Percentiles rank a stretch among this genome's conserved stretches.
These are phyloP conservation scores for Ascochyta pisi DNA, from an alignment of 2,329 filamentous ascomycete genomes.

Conservation along the genomic window DNA sequence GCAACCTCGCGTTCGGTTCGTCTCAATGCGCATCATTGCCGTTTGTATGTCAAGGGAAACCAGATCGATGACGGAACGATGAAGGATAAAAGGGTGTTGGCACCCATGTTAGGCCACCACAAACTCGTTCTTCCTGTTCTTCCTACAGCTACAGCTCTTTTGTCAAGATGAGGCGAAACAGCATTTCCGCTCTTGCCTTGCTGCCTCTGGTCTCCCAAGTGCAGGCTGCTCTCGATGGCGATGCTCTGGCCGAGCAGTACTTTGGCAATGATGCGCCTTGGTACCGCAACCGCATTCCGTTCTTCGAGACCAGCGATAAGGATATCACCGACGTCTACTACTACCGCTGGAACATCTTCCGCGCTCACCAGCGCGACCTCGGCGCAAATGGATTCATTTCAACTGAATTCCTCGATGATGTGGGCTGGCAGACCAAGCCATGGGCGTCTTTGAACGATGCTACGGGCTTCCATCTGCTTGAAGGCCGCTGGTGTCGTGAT, in stretches of 20 bases:
- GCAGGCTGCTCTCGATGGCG: constrained; percentile 32
- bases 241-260: constrained; percentile 41
- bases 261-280: constrained; percentile 53
- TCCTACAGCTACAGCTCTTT: not conserved
- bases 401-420: constrained; percentile 55
- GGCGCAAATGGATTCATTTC: constrained; percentile 54
- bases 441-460: constrained; percentile 55
- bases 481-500: constrained; percentile 55
- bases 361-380: constrained; percentile 54
- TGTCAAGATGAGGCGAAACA: not conserved
- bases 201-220: constrained; percentile 6
- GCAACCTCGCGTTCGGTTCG: not conserved
- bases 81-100: not conserved
- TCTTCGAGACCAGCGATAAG: constrained; percentile 50
- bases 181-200: constrained; percentile 1
- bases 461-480: constrained; percentile 53
- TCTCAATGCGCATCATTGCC: constrained; percentile 9
- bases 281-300: constrained; percentile 50
- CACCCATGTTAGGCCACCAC: not conserved
- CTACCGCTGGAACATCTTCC: constrained; percentile 55
- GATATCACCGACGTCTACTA: constrained; percentile 54
- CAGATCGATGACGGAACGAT: not conserved
- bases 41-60: not conserved
- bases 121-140: not conserved
- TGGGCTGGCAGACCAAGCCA: constrained; percentile 52